Evolutionary conservation across 257 asterid species (phyloP).

Genomic region (Capsicum rhomboideum): DNA sequence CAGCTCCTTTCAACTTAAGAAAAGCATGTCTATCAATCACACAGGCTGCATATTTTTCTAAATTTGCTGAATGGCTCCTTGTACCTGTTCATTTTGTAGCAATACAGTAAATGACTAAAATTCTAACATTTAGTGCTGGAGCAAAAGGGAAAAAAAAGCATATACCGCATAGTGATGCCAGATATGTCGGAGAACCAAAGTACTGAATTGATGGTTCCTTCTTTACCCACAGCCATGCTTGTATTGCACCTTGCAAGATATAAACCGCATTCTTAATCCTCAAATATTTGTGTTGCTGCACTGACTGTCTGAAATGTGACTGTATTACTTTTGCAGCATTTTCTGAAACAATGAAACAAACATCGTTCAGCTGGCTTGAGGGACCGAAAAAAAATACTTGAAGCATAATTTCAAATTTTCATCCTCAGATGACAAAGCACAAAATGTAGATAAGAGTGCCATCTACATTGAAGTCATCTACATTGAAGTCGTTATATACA

Average conservation of each 20-base stretch:
- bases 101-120: neutral
- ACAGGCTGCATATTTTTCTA: conserved; percentile 19
- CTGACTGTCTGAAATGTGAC: conserved; percentile 52
- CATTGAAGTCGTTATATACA: neutral
- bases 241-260: conserved; percentile 48
- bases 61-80: conserved; percentile 23
- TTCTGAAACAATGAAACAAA: conserved; percentile 36
- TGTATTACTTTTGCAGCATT: conserved; percentile 88
- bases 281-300: conserved; percentile 36
- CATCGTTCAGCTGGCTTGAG: conserved; percentile 2
- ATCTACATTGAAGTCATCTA: neutral
- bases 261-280: conserved; percentile 43
- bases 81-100: conserved; percentile 7
- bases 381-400: neutral
- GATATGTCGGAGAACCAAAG: conserved; percentile 21
- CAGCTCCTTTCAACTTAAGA: conserved; percentile 41
- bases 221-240: conserved; percentile 57
- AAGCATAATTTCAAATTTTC: neutral
- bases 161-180: conserved; percentile 27
- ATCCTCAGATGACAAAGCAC: neutral
- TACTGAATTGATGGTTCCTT: conserved; percentile 18
- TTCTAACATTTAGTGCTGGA: neutral
- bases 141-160: conserved; percentile 4
- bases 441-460: neutral
- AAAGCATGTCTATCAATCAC: conserved; percentile 53